phyloP scores from a whole-genome alignment of 139 green algal species.

The Chlorella sp. region DNA sequence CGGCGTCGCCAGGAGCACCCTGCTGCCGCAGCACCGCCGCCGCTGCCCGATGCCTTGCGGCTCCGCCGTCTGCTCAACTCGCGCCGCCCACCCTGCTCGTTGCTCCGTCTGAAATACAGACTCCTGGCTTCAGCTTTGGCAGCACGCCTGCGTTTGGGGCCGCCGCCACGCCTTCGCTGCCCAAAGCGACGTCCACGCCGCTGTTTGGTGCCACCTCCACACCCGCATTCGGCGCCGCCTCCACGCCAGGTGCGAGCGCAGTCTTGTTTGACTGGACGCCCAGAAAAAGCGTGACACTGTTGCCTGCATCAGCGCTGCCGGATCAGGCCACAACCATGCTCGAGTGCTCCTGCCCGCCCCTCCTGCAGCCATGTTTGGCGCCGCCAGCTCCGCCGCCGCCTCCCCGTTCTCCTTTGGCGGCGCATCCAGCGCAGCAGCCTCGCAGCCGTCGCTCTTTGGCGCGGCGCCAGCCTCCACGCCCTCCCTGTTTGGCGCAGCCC shows the following conservation, averaged over 20 bases:
- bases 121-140: conserved; percentile 42
- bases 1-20: no score
- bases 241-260: not conserved
- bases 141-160: conserved; percentile 33
- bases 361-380: conserved; percentile 40
- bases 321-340: not conserved
- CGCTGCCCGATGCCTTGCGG: not conserved
- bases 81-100: not conserved
- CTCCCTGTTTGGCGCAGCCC: conserved; percentile 26
- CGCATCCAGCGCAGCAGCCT: not conserved
- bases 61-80: not conserved
- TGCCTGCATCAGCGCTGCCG: no score
- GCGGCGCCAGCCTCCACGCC: conserved; percentile 11
- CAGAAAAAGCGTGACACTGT: not conserved
- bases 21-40: no score
- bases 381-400: not conserved
- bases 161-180: not conserved
- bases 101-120: not conserved
- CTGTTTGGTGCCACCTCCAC: conserved; percentile 40
- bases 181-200: conserved; percentile 44
- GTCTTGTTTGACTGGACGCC: not conserved
- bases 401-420: conserved; percentile 28
- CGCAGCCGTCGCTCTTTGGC: not conserved
- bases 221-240: conserved; percentile 31
- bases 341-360: not conserved